These are phyloP conservation scores for Chrysoporthe puriensis DNA, from an alignment of 2,329 filamentous ascomycete species.

Conservation along the genomic window DNA sequence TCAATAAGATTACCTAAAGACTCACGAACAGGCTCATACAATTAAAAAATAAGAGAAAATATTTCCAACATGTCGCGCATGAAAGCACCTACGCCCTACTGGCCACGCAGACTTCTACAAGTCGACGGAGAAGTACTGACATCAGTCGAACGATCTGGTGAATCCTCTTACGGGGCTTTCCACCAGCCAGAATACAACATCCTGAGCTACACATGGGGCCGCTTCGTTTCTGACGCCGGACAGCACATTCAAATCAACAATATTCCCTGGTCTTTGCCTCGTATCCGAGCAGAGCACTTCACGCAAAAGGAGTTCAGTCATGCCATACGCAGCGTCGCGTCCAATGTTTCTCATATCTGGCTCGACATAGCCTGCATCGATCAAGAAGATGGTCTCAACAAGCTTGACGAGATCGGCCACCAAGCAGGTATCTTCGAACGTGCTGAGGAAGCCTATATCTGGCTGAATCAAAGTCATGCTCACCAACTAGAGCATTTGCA, in stretches of 20 bases:
- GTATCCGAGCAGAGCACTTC: neutral
- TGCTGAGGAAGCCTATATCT: neutral
- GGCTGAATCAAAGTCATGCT: neutral
- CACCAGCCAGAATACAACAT: neutral
- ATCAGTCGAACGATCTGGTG: neutral
- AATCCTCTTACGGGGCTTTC: neutral
- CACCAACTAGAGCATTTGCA: too few species aligned
- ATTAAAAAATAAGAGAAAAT: too few species aligned
- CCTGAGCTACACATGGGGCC: slow-evolving; percentile 4
- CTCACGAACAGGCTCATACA: too few species aligned
- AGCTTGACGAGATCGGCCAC: neutral
- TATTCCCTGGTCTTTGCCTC: neutral
- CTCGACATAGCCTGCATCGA: neutral
- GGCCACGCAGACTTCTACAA: neutral
- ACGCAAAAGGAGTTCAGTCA: neutral
- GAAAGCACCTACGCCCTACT: too few species aligned
- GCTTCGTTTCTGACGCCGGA: neutral
- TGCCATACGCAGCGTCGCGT: neutral
- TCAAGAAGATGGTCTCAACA: neutral
- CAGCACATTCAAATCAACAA: neutral
- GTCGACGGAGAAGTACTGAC: neutral
- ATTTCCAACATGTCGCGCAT: too few species aligned
- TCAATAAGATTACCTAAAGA: too few species aligned
- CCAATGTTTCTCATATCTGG: neutral
- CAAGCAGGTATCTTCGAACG: neutral